Evolutionary conservation across 164 flowering plant species (phyloP).

Genomic region (Magnolia changhungtana): DNA sequence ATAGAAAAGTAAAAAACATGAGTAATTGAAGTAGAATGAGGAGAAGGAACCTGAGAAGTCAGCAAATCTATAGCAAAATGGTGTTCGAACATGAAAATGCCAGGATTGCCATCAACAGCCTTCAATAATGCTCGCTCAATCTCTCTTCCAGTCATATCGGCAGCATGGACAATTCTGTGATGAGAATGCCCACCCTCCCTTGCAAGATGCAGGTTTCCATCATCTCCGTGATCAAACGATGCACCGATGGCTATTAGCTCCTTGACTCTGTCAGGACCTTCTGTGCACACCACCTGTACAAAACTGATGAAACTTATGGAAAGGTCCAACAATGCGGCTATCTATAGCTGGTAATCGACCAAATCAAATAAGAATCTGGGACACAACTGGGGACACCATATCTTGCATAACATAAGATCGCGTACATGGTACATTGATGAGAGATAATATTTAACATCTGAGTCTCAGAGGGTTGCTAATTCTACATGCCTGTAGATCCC

Average conservation of each 20-base stretch:
- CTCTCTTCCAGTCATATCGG: conserved; percentile 99
- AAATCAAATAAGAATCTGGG: background rate
- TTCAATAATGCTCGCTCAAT: conserved; percentile 86
- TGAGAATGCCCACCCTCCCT: conserved; percentile 98
- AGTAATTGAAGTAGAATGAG: background rate
- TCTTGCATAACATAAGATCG: no score
- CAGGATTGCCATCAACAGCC: conserved; percentile 74
- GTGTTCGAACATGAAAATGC: conserved; percentile 71
- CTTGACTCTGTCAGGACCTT: conserved; percentile 92
- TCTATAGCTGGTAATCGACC: background rate
- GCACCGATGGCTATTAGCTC: conserved; percentile 96
- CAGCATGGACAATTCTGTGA: conserved; percentile 91
- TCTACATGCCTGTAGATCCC: background rate
- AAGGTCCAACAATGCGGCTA: conserved; percentile 11
- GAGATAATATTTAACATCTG: background rate
- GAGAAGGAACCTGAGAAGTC: conserved; percentile 67
- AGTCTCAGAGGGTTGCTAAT: background rate
- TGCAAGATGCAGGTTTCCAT: conserved; percentile 93
- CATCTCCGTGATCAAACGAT: conserved; percentile 97
- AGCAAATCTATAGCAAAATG: conserved; percentile 94
- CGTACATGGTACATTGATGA: no score
- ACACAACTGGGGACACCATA: background rate
- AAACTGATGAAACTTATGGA: conserved; percentile 7
- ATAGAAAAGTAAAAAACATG: background rate
- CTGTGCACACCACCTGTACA: conserved; percentile 93